Evolutionary conservation across 495 filamentous ascomycete genomes (phyloP).

Genomic region (Friedmanniomyces simplex): DNA sequence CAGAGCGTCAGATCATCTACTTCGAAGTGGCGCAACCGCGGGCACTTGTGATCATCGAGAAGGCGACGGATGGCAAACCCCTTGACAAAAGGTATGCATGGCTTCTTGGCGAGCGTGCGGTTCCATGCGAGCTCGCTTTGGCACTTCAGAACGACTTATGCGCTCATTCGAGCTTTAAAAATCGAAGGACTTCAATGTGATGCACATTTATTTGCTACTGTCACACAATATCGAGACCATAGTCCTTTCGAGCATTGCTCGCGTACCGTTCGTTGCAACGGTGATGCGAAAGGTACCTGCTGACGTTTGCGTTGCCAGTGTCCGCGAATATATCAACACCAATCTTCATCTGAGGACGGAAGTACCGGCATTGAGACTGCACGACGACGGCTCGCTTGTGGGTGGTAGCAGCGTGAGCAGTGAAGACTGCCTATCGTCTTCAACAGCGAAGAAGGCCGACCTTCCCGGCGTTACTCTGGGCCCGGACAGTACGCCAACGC

Average conservation of each 20-base stretch:
- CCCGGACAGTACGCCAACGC: constrained; percentile 74
- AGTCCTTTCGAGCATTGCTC: no score
- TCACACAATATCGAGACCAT: no score
- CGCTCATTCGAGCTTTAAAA: no score
- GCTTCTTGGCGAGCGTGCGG: no score
- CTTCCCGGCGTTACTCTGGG: constrained; percentile 72
- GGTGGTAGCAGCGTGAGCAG: constrained; percentile 55
- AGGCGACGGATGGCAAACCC: constrained; percentile 40
- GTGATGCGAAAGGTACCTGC: not conserved
- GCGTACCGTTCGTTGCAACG: constrained; percentile 1
- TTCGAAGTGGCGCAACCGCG: constrained; percentile 78
- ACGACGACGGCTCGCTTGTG: constrained; percentile 59
- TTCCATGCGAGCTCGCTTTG: no score
- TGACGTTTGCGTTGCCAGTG: constrained; percentile 27
- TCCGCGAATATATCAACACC: constrained; percentile 64
- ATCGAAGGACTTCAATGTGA: no score
- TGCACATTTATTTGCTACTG: no score
- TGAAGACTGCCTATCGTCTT: constrained; percentile 54
- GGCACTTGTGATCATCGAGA: constrained; percentile 69
- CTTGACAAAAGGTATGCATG: not conserved
- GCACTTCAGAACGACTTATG: no score
- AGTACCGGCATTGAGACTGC: constrained; percentile 64
- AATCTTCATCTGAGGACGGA: constrained; percentile 63
- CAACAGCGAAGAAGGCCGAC: constrained; percentile 42
- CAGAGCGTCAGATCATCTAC: constrained; percentile 79